phyloP scores from a whole-genome alignment of 768 basidiomycete species.

The Sistotremastrum suecicum region DNA sequence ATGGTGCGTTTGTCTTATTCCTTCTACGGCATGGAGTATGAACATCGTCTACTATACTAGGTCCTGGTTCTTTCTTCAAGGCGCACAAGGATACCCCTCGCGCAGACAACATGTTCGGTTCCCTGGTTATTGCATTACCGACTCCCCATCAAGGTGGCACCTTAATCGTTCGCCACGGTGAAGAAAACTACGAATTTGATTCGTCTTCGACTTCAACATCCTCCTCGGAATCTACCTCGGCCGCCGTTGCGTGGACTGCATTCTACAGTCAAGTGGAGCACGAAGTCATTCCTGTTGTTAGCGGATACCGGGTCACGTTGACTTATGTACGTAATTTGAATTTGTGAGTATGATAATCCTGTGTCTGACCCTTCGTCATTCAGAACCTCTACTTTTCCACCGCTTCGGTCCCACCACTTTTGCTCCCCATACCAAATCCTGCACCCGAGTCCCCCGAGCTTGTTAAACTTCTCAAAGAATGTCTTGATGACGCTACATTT shows the following conservation, averaged over 20 bases:
- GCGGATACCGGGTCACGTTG: conserved; percentile 30
- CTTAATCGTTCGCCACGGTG: conserved; percentile 21
- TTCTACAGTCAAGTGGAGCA: conserved; percentile 33
- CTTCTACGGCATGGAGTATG: not conserved
- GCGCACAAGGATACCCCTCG: conserved; percentile 16
- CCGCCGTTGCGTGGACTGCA: conserved; percentile 21
- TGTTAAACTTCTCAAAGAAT: conserved; percentile 3
- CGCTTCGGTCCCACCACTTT: too few species aligned
- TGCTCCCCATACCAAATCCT: too few species aligned
- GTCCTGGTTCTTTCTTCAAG: conserved; percentile 15
- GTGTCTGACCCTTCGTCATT: too few species aligned
- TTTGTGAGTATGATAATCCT: not conserved
- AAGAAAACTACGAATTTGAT: conserved; percentile 1
- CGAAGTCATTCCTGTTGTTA: conserved; percentile 27
- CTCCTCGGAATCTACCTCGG: not conserved
- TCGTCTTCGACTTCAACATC: not conserved
- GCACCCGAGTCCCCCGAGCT: too few species aligned
- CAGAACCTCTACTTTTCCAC: too few species aligned
- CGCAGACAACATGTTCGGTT: conserved; percentile 23
- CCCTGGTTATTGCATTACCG: conserved; percentile 36
- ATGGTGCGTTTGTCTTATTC: conserved; percentile 7
- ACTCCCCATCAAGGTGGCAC: conserved; percentile 30
- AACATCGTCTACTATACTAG: conserved; percentile 1
- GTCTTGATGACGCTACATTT: conserved; percentile 20
- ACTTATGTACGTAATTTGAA: conserved; percentile 29